Base-by-base conservation (phyloP, 371 early-diverging fungal genomes). In the Mortierella sp. region DNA sequence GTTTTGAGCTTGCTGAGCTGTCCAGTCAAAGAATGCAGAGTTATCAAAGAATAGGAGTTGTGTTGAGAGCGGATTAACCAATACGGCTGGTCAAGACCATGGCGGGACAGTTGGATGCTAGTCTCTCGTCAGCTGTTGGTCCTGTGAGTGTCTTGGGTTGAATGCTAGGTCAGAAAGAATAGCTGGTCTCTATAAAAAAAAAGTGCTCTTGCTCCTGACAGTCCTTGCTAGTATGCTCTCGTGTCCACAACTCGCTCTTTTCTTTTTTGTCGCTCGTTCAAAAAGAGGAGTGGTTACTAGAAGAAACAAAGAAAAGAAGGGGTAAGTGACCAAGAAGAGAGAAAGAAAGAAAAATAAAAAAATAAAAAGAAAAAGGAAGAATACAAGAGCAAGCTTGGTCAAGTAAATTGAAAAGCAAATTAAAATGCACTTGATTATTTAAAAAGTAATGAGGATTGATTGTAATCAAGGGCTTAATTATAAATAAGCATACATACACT, bases 11-110 rank as follows among this genome's bases (percentile, higher is more conserved):
- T 53, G 53, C 8, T 29, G 53, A 53, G 15, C 28, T 53, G 29
- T 53, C 29, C 28, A 53, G 28, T 23, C 53, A 53, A n/a, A 53
- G 53, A 28, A 53, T 53, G 29, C 29, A 53, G 26, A 35, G 54
- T 53, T 15, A 10, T 49, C 37, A 22, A 61, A 51, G 29, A 31
- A 56, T 23, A 37, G 23, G 35, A 34, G 34, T 45, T 23, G 29
- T 29, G 31, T 42, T 60, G 55, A 45, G 49, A 51, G 49, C 10
- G 47, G 57, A n/a, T 61, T 74, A 74, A 51, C 61, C 68, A 68
- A 60, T 64, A n/a, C n/a, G 47, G 68, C 61, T 62, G 62, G 68
- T 47, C 59, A 19, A 31, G 59, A 59, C 59, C 75, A 74, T 74
- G 75, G 64, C 59, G 63, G 68, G 64, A 62, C 53, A 49, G n/a